A percentile compares a stretch with the other conserved stretches of the same genome.
Evolutionary conservation across 176 grass and related monocot genomes (phyloP).

Genomic region (Eleusine indica): DNA sequence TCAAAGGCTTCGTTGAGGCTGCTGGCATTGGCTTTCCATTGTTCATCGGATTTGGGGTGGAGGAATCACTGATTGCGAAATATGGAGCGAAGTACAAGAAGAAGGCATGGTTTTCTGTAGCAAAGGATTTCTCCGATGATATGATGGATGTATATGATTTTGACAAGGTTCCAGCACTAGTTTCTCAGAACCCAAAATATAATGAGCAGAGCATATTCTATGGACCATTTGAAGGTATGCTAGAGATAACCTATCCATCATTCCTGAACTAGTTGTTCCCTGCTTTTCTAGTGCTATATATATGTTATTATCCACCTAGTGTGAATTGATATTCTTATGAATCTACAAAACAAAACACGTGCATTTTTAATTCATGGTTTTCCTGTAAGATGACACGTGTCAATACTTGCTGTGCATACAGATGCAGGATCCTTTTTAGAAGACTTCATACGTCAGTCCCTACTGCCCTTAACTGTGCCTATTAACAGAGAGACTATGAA

Average conservation of each 20-base stretch:
- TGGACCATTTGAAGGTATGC: slow-evolving; percentile 86
- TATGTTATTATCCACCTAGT: slow-evolving; percentile 13
- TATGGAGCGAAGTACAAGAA: slow-evolving; percentile 82
- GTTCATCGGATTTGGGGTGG: slow-evolving; percentile 82
- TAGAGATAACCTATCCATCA: neutral
- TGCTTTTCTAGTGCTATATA: slow-evolving; percentile 11
- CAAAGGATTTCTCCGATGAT: slow-evolving; percentile 82
- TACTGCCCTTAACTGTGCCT: slow-evolving; percentile 76
- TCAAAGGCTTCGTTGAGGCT: slow-evolving; percentile 65
- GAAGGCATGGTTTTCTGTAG: slow-evolving; percentile 78
- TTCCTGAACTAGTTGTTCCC: slow-evolving; percentile 3
- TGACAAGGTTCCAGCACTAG: slow-evolving; percentile 83
- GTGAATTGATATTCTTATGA: neutral
- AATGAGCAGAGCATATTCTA: slow-evolving; percentile 80
- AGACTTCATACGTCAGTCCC: slow-evolving; percentile 85
- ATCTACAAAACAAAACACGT: neutral
- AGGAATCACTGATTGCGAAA: slow-evolving; percentile 57
- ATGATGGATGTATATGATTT: slow-evolving; percentile 81
- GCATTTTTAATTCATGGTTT: slow-evolving; percentile 28
- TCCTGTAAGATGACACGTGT: slow-evolving; percentile 18
- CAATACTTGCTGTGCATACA: slow-evolving; percentile 36
- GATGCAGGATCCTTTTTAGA: slow-evolving; percentile 79
- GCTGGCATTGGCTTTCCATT: slow-evolving; percentile 64
- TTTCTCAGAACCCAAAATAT: slow-evolving; percentile 77
- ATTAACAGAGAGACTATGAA: slow-evolving; percentile 70